Percentiles rank a stretch among this genome's conserved stretches.
Evolutionary conservation across 176 grass and related monocot genomes (phyloP).

Genomic region (Metroxylon sagu): DNA sequence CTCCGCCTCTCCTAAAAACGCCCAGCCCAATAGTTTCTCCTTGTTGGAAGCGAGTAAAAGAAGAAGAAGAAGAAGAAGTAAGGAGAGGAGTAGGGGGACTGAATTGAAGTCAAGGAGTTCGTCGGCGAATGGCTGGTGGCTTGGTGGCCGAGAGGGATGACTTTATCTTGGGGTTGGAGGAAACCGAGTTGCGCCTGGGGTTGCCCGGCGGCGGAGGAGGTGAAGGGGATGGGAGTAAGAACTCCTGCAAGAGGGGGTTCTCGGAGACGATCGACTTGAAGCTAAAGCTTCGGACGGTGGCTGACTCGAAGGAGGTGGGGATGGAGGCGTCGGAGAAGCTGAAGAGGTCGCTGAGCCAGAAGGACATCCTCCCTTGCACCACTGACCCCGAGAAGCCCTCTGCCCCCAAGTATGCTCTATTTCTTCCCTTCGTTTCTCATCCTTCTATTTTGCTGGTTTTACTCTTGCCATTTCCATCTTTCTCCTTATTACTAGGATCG

Average conservation of each 20-base stretch:
- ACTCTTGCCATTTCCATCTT: too few relatives aligned
- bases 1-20: too few relatives aligned
- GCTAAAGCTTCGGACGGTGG: constrained; percentile 2
- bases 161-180: constrained; percentile 3
- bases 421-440: background rate
- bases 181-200: constrained; percentile 16
- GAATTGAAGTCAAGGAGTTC: too few relatives aligned
- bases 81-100: background rate
- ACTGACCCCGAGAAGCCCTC: constrained; percentile 17
- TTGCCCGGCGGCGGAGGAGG: constrained; percentile 12
- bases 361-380: background rate
- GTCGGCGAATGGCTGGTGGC: constrained; percentile 2
- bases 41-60: background rate
- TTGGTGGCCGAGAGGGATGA: background rate
- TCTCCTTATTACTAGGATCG: too few relatives aligned
- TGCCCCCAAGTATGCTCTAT: constrained; percentile 25
- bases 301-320: background rate
- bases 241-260: constrained; percentile 10
- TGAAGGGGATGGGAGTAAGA: background rate
- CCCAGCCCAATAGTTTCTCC: constrained; percentile 1
- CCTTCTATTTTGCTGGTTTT: too few relatives aligned
- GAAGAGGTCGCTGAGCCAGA: constrained; percentile 8
- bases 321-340: constrained; percentile 2
- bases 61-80: constrained; percentile 6
- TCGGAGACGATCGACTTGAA: constrained; percentile 18